Conservation (phyloP, 345 rosid genomes). For the Bruguiera gymnorhiza region DNA sequence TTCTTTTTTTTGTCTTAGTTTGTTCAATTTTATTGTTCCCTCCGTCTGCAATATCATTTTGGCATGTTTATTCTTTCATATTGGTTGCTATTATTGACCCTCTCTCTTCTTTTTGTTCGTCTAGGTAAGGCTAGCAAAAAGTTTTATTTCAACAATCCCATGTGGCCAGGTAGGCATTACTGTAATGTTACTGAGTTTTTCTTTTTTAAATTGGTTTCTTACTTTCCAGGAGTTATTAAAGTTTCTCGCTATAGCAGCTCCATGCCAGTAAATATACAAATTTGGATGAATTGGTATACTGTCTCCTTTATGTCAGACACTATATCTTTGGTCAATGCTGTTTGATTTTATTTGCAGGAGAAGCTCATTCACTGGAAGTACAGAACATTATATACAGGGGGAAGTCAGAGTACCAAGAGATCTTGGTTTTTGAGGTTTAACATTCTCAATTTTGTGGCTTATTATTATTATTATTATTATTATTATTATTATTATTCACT, state of each 20-base stretch:
- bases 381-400: constrained; percentile 61
- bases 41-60: neutral
- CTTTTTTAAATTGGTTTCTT: neutral
- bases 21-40: neutral
- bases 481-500: neutral
- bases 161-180: constrained; percentile 86
- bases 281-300: neutral
- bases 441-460: neutral
- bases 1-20: neutral
- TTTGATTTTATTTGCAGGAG: constrained; percentile 49
- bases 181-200: neutral
- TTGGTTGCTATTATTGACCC: constrained; percentile 9
- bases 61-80: neutral
- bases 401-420: constrained; percentile 87
- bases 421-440: constrained; percentile 83
- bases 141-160: constrained; percentile 88
- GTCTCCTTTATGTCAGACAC: neutral
- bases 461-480: neutral
- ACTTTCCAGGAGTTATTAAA: neutral
- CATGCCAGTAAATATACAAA: too few species aligned
- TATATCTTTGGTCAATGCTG: neutral
- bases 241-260: neutral
- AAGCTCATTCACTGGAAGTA: constrained; percentile 89
- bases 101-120: constrained; percentile 8
- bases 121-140: constrained; percentile 51